phyloP scores from a whole-genome alignment of 768 basidiomycete genomes.

The Hericium rajendrae region DNA sequence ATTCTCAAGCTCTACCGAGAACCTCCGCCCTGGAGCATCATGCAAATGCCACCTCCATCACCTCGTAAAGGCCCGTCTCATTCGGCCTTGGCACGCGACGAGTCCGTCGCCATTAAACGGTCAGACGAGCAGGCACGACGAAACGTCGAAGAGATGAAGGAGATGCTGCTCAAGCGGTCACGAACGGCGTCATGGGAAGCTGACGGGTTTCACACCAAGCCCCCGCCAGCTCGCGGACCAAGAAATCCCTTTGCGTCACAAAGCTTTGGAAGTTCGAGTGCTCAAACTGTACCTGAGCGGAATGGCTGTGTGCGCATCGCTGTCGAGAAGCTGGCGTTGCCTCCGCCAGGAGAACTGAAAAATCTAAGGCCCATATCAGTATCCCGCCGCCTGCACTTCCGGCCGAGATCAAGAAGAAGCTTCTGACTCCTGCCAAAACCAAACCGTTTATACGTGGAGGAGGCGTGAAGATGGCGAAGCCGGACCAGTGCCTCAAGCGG shows the following conservation, averaged over 20 bases:
- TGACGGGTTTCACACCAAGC: neutral
- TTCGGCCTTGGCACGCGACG: neutral
- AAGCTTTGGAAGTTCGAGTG: neutral
- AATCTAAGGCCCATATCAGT: neutral
- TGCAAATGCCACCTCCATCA: neutral
- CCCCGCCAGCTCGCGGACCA: neutral
- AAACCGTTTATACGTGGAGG: too few species aligned
- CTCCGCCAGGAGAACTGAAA: neutral
- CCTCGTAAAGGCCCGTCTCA: neutral
- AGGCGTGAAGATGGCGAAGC: neutral
- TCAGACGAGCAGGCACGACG: neutral
- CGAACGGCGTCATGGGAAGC: neutral
- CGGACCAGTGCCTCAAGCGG: neutral
- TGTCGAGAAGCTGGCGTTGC: neutral
- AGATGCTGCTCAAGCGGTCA: neutral
- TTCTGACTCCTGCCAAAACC: neutral
- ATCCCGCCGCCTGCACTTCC: neutral
- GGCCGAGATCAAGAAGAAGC: neutral
- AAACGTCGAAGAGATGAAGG: neutral
- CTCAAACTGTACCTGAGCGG: too few species aligned
- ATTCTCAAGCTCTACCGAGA: conserved; percentile 13
- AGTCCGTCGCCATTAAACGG: neutral
- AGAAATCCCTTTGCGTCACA: neutral
- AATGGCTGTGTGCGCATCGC: neutral
- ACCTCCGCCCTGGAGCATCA: conserved; percentile 10